Conservation (phyloP, 768 basidiomycete species). For the Botryobasidium botryosum region DNA sequence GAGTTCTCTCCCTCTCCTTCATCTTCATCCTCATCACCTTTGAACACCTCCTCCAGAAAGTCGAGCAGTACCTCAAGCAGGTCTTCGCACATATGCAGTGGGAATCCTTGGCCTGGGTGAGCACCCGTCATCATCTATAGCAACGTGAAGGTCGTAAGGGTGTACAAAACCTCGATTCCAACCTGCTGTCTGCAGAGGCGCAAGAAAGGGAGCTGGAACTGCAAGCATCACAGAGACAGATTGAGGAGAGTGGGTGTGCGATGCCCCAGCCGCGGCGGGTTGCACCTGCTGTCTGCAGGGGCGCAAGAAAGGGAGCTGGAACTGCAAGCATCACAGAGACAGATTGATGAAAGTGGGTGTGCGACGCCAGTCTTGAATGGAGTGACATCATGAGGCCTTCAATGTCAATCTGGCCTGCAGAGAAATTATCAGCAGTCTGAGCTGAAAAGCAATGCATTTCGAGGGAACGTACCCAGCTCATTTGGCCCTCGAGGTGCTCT, state of each 20-base stretch:
- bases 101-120: slow-evolving; percentile 38
- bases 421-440: background rate
- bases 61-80: slow-evolving; percentile 78
- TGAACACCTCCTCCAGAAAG: slow-evolving; percentile 73
- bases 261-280: too few relatives aligned
- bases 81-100: slow-evolving; percentile 57
- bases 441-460: background rate
- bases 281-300: too few relatives aligned
- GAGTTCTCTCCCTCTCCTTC: slow-evolving; percentile 2
- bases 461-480: slow-evolving; percentile 60
- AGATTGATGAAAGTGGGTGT: too few relatives aligned
- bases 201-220: too few relatives aligned
- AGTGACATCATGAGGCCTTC: slow-evolving; percentile 89
- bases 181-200: too few relatives aligned
- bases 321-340: too few relatives aligned
- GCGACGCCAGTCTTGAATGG: slow-evolving; percentile 66
- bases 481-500: slow-evolving; percentile 53
- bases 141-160: slow-evolving; percentile 70
- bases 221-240: too few relatives aligned
- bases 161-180: slow-evolving; percentile 72
- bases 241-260: too few relatives aligned
- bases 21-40: slow-evolving; percentile 23
- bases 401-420: slow-evolving; percentile 35
- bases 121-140: slow-evolving; percentile 58
- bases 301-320: too few relatives aligned